A percentile compares a stretch with the other conserved stretches of the same genome.
Conservation (phyloP, 352 stramenopile species). For the Saprolegnia diclina region DNA sequence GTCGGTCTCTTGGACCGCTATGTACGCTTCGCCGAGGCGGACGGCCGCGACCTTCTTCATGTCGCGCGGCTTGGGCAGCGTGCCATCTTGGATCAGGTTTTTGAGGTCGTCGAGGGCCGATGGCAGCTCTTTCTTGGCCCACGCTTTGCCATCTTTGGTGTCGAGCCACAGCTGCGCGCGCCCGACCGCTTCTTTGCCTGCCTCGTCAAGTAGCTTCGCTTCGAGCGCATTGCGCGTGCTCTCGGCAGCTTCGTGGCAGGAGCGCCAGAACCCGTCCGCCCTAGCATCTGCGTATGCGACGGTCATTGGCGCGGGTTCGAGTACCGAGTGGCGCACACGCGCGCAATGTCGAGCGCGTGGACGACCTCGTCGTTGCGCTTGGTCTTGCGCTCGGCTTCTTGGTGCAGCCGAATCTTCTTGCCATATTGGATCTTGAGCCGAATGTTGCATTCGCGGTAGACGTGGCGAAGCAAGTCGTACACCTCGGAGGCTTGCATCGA, state of each 20-base stretch:
- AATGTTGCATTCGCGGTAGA: slow-evolving; percentile 50
- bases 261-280: slow-evolving; percentile 35
- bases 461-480: slow-evolving; percentile 38
- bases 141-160: slow-evolving; percentile 55
- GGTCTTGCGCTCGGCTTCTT: slow-evolving; percentile 23
- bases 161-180: slow-evolving; percentile 50
- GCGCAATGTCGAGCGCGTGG: slow-evolving; percentile 31
- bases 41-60: slow-evolving; percentile 41
- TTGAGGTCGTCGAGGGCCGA: slow-evolving; percentile 47
- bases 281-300: slow-evolving; percentile 5
- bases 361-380: slow-evolving; percentile 34
- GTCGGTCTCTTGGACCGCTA: slow-evolving; percentile 34
- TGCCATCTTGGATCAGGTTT: slow-evolving; percentile 39
- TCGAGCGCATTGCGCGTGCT: slow-evolving; percentile 36
- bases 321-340: slow-evolving; percentile 29
- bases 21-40: slow-evolving; percentile 39
- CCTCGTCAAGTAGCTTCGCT: slow-evolving; percentile 30
- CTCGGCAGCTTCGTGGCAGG: slow-evolving; percentile 38
- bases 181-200: slow-evolving; percentile 26
- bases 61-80: slow-evolving; percentile 51
- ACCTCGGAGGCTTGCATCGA: slow-evolving; percentile 34
- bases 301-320: neutral
- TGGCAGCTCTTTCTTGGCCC: slow-evolving; percentile 48
- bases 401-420: slow-evolving; percentile 33
- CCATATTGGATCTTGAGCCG: slow-evolving; percentile 56